Conservation (phyloP, 2,329 filamentous ascomycete species). For the Trichophyton equinum region DNA sequence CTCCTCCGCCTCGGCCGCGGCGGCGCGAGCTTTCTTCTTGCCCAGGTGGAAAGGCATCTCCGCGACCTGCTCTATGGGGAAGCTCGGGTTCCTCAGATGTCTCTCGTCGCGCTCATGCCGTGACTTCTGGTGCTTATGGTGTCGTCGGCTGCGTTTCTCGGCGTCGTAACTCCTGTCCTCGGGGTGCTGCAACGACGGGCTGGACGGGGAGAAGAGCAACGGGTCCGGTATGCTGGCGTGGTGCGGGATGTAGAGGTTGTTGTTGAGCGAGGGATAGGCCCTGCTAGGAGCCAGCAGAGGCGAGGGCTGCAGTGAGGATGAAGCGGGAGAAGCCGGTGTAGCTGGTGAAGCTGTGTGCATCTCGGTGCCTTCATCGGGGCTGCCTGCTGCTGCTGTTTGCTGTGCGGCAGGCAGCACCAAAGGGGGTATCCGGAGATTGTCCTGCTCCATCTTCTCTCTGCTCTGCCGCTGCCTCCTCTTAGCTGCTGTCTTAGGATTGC, state of each 20-base stretch:
- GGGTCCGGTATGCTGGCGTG: neutral
- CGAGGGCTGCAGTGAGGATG: neutral
- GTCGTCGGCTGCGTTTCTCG: neutral
- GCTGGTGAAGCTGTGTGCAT: slow-evolving; percentile 6
- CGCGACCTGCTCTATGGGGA: neutral
- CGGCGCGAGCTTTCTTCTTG: slow-evolving; percentile 1
- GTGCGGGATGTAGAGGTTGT: slow-evolving; percentile 3
- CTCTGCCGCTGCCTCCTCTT: neutral
- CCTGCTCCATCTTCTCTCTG: neutral
- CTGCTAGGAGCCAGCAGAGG: neutral
- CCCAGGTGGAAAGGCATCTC: slow-evolving; percentile 1
- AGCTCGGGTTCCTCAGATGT: neutral
- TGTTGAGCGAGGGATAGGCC: neutral
- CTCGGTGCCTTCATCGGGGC: neutral
- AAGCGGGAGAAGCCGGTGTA: neutral
- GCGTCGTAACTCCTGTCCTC: neutral
- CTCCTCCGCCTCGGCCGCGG: neutral
- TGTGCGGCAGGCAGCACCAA: neutral
- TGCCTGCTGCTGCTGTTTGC: neutral
- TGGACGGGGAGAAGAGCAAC: neutral
- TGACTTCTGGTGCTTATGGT: neutral
- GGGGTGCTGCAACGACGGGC: neutral
- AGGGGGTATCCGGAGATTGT: slow-evolving; percentile 1
- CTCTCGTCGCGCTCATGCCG: slow-evolving; percentile 1
- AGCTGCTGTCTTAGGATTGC: neutral